A percentile compares a stretch with the other conserved stretches of the same genome.
phyloP scores from a whole-genome alignment of 1,139 yeast genomes.

The Saccharomyces pastorianus region DNA sequence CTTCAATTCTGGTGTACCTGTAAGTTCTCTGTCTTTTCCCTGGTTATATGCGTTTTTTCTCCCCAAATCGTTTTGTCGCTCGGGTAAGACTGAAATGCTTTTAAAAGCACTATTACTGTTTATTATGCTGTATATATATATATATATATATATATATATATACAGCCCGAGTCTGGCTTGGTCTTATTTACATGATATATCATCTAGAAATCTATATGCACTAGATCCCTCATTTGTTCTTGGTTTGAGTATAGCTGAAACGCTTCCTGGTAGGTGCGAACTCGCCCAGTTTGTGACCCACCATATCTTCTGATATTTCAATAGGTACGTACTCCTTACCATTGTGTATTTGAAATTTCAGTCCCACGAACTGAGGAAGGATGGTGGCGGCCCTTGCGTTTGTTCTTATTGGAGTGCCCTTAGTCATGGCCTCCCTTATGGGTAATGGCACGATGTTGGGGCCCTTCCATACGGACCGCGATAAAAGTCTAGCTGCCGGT shows the following conservation, averaged over 20 bases:
- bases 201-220: not conserved
- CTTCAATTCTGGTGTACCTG: not conserved
- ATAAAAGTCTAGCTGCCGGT: slow-evolving; percentile 17
- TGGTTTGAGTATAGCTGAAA: slow-evolving; percentile 67
- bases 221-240: slow-evolving; percentile 28
- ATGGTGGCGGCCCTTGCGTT: slow-evolving; percentile 92
- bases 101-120: not conserved
- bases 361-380: slow-evolving; percentile 89
- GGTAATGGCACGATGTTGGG: slow-evolving; percentile 94
- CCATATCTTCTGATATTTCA: slow-evolving; percentile 89
- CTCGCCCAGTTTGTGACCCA: slow-evolving; percentile 92
- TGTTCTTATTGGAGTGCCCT: slow-evolving; percentile 82
- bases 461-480: slow-evolving; percentile 42
- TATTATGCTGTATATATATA: not conserved
- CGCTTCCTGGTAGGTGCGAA: slow-evolving; percentile 89
- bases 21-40: not conserved
- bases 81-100: not conserved
- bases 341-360: slow-evolving; percentile 88
- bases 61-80: not conserved
- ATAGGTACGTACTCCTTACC: slow-evolving; percentile 91
- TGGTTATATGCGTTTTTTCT: not conserved
- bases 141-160: not conserved
- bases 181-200: not conserved
- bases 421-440: slow-evolving; percentile 70
- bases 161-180: not conserved